Conservation (phyloP, 176 grass and related monocot species). For the Eleusine coracana region DNA sequence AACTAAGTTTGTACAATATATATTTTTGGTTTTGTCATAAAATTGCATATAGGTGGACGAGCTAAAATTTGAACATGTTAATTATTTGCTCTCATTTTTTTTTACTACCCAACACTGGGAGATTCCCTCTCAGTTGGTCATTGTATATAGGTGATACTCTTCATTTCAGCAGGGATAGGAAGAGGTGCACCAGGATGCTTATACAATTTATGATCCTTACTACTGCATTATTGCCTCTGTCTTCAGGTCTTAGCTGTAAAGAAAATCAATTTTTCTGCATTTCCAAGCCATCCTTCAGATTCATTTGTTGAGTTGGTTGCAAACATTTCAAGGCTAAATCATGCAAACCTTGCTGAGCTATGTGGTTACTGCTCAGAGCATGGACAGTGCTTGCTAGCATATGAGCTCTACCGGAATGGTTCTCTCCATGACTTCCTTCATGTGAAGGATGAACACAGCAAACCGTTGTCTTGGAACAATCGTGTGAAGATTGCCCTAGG, state of each 20-base stretch:
- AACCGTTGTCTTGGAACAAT: conserved; percentile 74
- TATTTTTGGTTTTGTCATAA: background rate
- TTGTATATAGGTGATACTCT: background rate
- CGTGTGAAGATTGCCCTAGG: conserved; percentile 94
- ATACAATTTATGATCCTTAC: conserved; percentile 9
- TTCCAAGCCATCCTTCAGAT: conserved; percentile 67
- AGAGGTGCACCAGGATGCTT: background rate
- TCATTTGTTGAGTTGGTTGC: conserved; percentile 72
- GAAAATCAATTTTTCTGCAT: conserved; percentile 69
- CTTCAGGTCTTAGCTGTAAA: conserved; percentile 77
- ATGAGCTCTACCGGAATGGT: conserved; percentile 73
- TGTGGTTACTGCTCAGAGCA: conserved; percentile 88
- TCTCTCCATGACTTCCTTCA: conserved; percentile 76
- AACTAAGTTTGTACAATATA: too few relatives aligned
- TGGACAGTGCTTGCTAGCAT: conserved; percentile 80
- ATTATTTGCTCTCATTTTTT: too few relatives aligned
- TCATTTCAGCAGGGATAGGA: background rate
- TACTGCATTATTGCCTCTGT: background rate
- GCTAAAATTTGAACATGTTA: conserved; percentile 26
- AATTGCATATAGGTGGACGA: conserved; percentile 6
- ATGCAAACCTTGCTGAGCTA: conserved; percentile 79
- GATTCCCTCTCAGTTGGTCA: background rate
- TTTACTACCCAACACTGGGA: too few relatives aligned
- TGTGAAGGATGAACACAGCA: conserved; percentile 56
- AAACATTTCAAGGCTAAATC: conserved; percentile 73